A percentile compares a stretch with the other conserved stretches of the same genome.
These are phyloP conservation scores for Venturia nashicola DNA, from an alignment of 2,329 filamentous ascomycete genomes.

Conservation along the genomic window DNA sequence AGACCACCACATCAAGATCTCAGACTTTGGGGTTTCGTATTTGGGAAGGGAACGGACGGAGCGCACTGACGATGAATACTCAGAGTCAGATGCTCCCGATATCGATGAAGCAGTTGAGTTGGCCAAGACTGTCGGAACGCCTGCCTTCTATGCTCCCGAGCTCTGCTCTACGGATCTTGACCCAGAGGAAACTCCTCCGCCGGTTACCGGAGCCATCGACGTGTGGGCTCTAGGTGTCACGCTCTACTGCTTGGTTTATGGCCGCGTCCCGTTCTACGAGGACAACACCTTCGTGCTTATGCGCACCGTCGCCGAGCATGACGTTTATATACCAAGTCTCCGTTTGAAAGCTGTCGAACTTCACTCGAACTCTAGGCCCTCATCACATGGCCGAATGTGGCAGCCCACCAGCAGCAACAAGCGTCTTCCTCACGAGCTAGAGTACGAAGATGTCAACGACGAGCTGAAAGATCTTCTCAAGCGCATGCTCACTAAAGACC, in stretches of 20 bases:
- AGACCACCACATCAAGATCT: constrained; percentile 87
- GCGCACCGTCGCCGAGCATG: constrained; percentile 77
- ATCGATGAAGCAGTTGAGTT: constrained; percentile 89
- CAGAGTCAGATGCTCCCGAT: constrained; percentile 73
- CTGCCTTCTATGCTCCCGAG: constrained; percentile 94
- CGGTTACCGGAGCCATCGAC: constrained; percentile 88
- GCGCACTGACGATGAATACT: constrained; percentile 57
- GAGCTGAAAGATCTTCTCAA: constrained; percentile 66
- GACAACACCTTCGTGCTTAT: constrained; percentile 90
- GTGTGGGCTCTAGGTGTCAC: constrained; percentile 96
- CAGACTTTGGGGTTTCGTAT: constrained; percentile 96
- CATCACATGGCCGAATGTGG: constrained; percentile 33
- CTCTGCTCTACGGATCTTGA: constrained; percentile 77
- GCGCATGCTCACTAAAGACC: constrained; percentile 78
- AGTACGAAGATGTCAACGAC: constrained; percentile 77
- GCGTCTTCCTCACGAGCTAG: constrained; percentile 63
- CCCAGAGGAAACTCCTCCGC: constrained; percentile 43
- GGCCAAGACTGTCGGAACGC: constrained; percentile 96
- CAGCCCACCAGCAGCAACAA: constrained; percentile 48
- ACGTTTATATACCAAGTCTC: constrained; percentile 76
- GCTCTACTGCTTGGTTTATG: constrained; percentile 88
- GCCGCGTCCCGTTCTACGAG: constrained; percentile 83
- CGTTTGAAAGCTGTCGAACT: constrained; percentile 61
- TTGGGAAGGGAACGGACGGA: constrained; percentile 80
- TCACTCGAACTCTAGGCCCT: constrained; percentile 31